Conservation (phyloP, 106 monocot species). For the Platanthera guangdongensis region DNA sequence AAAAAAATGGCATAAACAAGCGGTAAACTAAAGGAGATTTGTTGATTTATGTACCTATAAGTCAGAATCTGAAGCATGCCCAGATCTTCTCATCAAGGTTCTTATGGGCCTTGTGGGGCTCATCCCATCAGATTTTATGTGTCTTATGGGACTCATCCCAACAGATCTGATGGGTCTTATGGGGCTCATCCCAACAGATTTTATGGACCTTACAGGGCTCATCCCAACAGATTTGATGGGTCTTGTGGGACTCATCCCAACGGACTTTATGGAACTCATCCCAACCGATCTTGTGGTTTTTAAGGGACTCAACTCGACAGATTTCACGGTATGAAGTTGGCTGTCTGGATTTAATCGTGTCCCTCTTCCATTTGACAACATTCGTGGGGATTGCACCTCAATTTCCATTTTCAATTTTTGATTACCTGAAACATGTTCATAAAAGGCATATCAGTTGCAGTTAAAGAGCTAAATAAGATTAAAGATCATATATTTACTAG, state of each 20-base stretch:
- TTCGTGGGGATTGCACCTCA: conserved; percentile 13
- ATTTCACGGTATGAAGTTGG: conserved; percentile 9
- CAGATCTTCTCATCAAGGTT: conserved; percentile 21
- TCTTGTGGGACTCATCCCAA: no score
- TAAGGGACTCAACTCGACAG: conserved; percentile 13
- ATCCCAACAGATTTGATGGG: no score
- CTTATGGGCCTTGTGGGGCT: conserved; percentile 1
- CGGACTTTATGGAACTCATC: no score
- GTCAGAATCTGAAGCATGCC: conserved; percentile 52
- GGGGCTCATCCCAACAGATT: conserved; percentile 9
- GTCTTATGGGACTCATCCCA: no score
- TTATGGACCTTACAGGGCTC: no score
- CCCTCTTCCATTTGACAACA: conserved; percentile 10
- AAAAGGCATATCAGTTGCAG: background rate
- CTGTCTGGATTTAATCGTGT: conserved; percentile 29
- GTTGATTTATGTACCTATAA: background rate
- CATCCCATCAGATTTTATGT: background rate
- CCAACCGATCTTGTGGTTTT: conserved; percentile 2
- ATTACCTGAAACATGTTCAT: background rate
- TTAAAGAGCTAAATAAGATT: background rate
- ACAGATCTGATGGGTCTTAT: no score
- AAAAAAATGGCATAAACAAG: background rate
- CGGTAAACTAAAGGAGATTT: background rate
- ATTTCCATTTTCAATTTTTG: conserved; percentile 12
- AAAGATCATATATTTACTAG: background rate